phyloP scores from a whole-genome alignment of 192 early-diverging fungal species.

The Dimargaris xerosporica region DNA sequence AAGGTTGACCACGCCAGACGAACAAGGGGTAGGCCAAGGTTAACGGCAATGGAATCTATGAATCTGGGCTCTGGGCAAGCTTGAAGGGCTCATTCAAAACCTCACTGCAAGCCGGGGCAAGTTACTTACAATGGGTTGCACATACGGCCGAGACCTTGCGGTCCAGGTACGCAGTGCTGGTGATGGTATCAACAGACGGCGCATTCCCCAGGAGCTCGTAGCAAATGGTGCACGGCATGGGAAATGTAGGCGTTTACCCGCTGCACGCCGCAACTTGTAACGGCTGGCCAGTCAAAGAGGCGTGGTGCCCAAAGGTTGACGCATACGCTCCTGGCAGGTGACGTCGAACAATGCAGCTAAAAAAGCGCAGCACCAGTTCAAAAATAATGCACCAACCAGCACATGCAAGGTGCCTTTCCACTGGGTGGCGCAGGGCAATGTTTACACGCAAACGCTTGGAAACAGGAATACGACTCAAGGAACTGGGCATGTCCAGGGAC shows the following conservation, averaged over 20 bases:
- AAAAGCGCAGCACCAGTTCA: too few species aligned
- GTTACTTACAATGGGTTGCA: neutral
- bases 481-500: too few species aligned
- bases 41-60: neutral
- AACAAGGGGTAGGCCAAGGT: neutral
- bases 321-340: too few species aligned
- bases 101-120: neutral
- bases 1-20: neutral
- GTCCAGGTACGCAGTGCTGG: neutral
- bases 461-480: too few species aligned
- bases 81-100: neutral
- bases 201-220: slow-evolving; percentile 4
- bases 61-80: neutral
- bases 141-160: neutral
- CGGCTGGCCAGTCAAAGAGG: too few species aligned
- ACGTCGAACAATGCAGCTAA: too few species aligned
- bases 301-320: too few species aligned
- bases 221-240: slow-evolving; percentile 8
- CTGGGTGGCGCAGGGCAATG: too few species aligned
- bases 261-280: too few species aligned
- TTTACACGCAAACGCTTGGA: too few species aligned
- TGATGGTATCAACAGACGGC: neutral
- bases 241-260: neutral
- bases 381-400: too few species aligned
- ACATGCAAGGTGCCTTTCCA: too few species aligned